These are phyloP conservation scores for Platismatia glauca DNA, from an alignment of 495 filamentous ascomycete species.

Conservation along the genomic window DNA sequence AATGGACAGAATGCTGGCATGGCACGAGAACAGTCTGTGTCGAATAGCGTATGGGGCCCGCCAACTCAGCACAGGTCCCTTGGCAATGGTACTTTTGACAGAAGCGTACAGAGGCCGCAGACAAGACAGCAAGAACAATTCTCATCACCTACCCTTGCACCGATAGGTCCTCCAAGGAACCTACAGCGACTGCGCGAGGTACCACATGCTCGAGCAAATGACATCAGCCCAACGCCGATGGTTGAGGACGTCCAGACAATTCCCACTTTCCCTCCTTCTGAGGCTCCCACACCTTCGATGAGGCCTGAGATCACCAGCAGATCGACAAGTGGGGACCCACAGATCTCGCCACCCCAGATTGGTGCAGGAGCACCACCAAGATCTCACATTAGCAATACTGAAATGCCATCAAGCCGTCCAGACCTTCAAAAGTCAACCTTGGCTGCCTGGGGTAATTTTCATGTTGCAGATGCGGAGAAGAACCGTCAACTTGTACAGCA, in stretches of 20 bases:
- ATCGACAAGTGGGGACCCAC: constrained; percentile 2
- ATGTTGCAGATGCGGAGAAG: constrained; percentile 35
- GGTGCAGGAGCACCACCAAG: neutral
- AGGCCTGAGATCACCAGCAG: constrained; percentile 3
- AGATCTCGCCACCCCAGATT: constrained; percentile 7
- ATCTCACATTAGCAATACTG: constrained; percentile 8
- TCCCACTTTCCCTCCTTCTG: constrained; percentile 19
- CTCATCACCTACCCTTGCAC: constrained; percentile 17
- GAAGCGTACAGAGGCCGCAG: constrained; percentile 42
- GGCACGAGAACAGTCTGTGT: constrained; percentile 31
- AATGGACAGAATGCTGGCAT: constrained; percentile 16
- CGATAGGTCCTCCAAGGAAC: constrained; percentile 24
- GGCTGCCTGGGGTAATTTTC: constrained; percentile 45
- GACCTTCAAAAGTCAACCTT: constrained; percentile 13
- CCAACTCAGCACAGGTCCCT: constrained; percentile 58
- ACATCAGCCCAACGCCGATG: constrained; percentile 12
- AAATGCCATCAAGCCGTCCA: constrained; percentile 3
- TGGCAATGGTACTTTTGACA: constrained; percentile 72
- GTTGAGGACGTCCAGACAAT: constrained; percentile 24
- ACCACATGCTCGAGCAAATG: constrained; percentile 12
- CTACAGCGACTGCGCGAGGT: constrained; percentile 19
- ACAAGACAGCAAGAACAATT: constrained; percentile 30
- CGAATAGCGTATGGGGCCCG: constrained; percentile 68
- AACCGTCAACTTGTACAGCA: constrained; percentile 33
- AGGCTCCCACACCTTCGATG: constrained; percentile 9